Base-by-base conservation (phyloP, 139 green algal species). In the Chlorella sp. region DNA sequence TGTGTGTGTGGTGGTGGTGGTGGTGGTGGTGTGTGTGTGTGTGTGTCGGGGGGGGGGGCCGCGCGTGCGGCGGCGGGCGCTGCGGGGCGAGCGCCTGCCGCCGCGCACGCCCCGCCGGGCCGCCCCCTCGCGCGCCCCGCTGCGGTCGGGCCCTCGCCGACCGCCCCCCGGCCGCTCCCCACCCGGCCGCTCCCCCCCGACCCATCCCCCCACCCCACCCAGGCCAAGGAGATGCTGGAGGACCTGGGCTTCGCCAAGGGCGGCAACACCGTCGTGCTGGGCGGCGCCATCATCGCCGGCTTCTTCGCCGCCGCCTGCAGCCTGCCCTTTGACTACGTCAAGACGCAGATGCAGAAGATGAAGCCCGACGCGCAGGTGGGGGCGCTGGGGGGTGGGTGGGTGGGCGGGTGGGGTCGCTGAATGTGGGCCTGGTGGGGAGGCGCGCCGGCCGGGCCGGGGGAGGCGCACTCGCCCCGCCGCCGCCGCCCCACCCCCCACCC, bases 261-360 rank as follows among this genome's bases (percentile, higher is more conserved):
- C 63, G 64, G 78, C 67, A 74, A 76, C 8, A 68, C 79, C 27
- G 67, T 87, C 3, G 82, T 94, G 23, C 38, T 96, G 55, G 91
- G 91, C 23, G 89, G 84, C 36, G 88, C 93, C 46, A 83, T 78
- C 65, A 92, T 96, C 55, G 91, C 93, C 46, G 96, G 96, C 36
- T 98, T 99, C 89, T 93, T 98, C 46, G 96, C 96, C 8, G 89
- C 92, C 17, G 91, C 89, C 27, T 97, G 87, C 92, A 88, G 70
- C 67, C 83, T 99, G 81, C 96, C 96, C 21, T 98, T 99, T 83
- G 96, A 99, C 87, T 99, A 97, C 79, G 88, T 99, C 67, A 99
- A 99, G 90, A 99, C 96, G 8, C 93, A 83, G 79, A 77, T 94
- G 71, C 91, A 95, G 77, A 96, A 97, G 92, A 94, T 95, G 93